A percentile compares a stretch with the other conserved stretches of the same genome.
These are phyloP conservation scores for Chlamydomonas incerta DNA, from an alignment of 139 green algal genomes.

Conservation along the genomic window DNA sequence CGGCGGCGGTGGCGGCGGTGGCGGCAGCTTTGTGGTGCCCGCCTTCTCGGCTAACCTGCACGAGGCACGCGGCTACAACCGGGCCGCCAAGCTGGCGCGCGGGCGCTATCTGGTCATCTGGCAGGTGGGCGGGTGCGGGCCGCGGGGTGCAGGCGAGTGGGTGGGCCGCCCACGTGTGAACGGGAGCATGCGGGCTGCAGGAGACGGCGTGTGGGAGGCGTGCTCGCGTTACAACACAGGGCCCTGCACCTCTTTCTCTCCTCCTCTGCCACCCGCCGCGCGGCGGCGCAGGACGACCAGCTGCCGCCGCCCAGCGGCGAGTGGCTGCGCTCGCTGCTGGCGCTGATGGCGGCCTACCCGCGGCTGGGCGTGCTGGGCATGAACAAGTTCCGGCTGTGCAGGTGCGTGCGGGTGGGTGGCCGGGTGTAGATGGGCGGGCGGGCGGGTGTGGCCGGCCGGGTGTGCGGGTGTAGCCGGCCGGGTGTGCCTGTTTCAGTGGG, in stretches of 20 bases:
- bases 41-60: conserved; percentile 48
- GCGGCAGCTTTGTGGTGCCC: conserved; percentile 32
- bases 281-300: conserved; percentile 19
- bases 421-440: too few relatives aligned
- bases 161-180: too few relatives aligned
- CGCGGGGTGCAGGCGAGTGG: too few relatives aligned
- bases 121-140: conserved; percentile 1
- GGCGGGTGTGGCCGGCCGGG: too few relatives aligned
- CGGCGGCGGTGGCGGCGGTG: too few relatives aligned
- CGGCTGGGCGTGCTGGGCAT: conserved; percentile 29
- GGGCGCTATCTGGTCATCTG: conserved; percentile 34
- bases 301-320: neutral
- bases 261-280: too few relatives aligned
- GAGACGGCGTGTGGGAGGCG: too few relatives aligned
- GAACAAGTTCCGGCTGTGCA: conserved; percentile 39
- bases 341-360: neutral
- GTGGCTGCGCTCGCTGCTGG: conserved; percentile 10
- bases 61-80: conserved; percentile 49
- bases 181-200: too few relatives aligned
- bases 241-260: too few relatives aligned
- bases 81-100: conserved; percentile 17
- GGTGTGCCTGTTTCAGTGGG: too few relatives aligned
- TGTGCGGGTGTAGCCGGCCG: too few relatives aligned
- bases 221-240: too few relatives aligned
- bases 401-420: neutral